Conservation (phyloP, 805 yeast species). For the Candida manassasensis region DNA sequence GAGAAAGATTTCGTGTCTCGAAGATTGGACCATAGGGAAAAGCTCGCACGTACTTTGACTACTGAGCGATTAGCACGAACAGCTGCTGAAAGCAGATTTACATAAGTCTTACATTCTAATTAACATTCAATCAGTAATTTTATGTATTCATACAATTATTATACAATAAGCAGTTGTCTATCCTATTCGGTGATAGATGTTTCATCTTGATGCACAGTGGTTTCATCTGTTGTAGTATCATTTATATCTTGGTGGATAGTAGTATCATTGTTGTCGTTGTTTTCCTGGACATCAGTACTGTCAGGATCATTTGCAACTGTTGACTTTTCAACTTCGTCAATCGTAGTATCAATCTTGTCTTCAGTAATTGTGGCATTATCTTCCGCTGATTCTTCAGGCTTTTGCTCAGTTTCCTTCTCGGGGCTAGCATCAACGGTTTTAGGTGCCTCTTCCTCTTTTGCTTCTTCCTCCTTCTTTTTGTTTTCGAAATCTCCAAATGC, state of each 20-base stretch:
- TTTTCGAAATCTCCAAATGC: conserved; percentile 15
- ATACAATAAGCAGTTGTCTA: no score
- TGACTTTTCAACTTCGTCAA: conserved; percentile 7
- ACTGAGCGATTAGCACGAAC: conserved; percentile 49
- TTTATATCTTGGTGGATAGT: conserved; percentile 44
- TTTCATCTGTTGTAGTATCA: conserved; percentile 44
- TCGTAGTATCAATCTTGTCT: conserved; percentile 19
- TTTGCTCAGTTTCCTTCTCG: conserved; percentile 6
- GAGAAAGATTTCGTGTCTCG: conserved; percentile 54
- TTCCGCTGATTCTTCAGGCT: conserved; percentile 8
- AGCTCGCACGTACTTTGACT: conserved; percentile 49
- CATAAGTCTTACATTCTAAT: neutral
- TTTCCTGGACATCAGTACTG: conserved; percentile 42
- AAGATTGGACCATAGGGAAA: conserved; percentile 59
- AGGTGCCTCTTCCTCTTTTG: conserved; percentile 6
- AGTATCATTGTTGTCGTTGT: conserved; percentile 42
- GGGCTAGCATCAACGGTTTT: conserved; percentile 3
- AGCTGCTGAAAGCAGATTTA: conserved; percentile 38
- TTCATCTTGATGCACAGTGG: conserved; percentile 27
- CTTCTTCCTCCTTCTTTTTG: conserved; percentile 9
- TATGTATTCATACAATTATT: neutral
- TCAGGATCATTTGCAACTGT: conserved; percentile 36
- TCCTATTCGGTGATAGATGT: conserved; percentile 18
- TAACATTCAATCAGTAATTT: neutral
- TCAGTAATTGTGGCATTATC: conserved; percentile 12